Percentiles rank a stretch among this genome's conserved stretches.
phyloP scores from a whole-genome alignment of 2,329 filamentous ascomycete species.

The Sclerotinia trifoliorum region DNA sequence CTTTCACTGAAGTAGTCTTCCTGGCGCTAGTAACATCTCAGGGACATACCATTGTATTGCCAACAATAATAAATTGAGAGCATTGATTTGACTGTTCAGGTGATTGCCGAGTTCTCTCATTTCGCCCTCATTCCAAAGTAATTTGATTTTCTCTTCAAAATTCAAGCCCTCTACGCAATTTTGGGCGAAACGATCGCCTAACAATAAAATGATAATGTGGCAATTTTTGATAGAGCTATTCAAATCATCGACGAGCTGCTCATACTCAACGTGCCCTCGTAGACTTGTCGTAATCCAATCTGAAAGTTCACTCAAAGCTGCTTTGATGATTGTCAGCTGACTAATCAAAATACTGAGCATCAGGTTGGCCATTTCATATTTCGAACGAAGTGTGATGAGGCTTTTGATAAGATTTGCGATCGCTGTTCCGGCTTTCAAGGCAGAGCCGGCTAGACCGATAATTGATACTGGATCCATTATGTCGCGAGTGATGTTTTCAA shows the following conservation, averaged over 20 bases:
- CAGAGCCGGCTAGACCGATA: not conserved
- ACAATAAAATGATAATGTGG: not conserved
- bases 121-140: not conserved
- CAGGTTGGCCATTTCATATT: slow-evolving; percentile 3
- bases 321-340: not conserved
- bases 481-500: not conserved
- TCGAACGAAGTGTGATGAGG: not conserved
- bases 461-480: slow-evolving; percentile 9
- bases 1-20: not conserved
- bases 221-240: not conserved
- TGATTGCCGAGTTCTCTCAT: not conserved
- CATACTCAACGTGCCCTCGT: not conserved
- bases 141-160: not conserved
- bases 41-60: not conserved
- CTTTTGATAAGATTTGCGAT: not conserved
- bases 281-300: not conserved
- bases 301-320: not conserved
- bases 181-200: not conserved
- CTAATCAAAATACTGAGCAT: not conserved
- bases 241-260: slow-evolving; percentile 11
- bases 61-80: slow-evolving; percentile 2
- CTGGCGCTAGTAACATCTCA: not conserved
- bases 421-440: not conserved
- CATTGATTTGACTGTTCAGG: slow-evolving; percentile 4
- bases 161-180: not conserved